phyloP scores from a whole-genome alignment of 2,329 filamentous ascomycete species.

The Epichloe gansuensis region DNA sequence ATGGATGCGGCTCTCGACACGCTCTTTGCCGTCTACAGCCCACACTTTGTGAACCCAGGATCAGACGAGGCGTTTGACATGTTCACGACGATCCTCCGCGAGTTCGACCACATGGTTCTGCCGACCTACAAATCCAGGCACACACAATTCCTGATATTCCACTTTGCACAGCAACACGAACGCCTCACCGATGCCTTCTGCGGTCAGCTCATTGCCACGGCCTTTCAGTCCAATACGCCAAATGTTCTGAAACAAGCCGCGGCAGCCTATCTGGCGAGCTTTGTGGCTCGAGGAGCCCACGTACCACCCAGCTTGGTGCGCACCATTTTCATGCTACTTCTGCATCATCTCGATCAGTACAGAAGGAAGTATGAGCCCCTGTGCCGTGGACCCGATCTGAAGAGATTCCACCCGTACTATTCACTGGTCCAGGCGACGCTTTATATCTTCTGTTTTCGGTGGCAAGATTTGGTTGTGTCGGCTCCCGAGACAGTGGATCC shows the following conservation, averaged over 20 bases:
- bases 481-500: conserved; percentile 48
- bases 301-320: conserved; percentile 67
- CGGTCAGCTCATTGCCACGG: conserved; percentile 48
- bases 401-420: conserved; percentile 76
- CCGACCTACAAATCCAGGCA: conserved; percentile 87
- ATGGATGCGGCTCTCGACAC: conserved; percentile 83
- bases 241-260: conserved; percentile 71
- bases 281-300: conserved; percentile 79
- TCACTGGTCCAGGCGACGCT: conserved; percentile 77
- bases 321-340: conserved; percentile 68
- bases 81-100: conserved; percentile 68
- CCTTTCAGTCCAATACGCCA: conserved; percentile 50
- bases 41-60: conserved; percentile 56
- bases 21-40: conserved; percentile 72
- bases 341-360: conserved; percentile 64
- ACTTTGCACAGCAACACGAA: conserved; percentile 77
- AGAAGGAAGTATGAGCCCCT: conserved; percentile 58
- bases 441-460: conserved; percentile 96
- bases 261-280: conserved; percentile 86
- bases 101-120: conserved; percentile 80
- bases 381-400: conserved; percentile 76
- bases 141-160: conserved; percentile 91
- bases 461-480: conserved; percentile 71
- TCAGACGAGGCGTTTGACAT: conserved; percentile 57
- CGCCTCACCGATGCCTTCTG: conserved; percentile 73